Evolutionary conservation across 2,329 filamentous ascomycete genomes (phyloP).

Genomic region (Sarocladium oryzae): DNA sequence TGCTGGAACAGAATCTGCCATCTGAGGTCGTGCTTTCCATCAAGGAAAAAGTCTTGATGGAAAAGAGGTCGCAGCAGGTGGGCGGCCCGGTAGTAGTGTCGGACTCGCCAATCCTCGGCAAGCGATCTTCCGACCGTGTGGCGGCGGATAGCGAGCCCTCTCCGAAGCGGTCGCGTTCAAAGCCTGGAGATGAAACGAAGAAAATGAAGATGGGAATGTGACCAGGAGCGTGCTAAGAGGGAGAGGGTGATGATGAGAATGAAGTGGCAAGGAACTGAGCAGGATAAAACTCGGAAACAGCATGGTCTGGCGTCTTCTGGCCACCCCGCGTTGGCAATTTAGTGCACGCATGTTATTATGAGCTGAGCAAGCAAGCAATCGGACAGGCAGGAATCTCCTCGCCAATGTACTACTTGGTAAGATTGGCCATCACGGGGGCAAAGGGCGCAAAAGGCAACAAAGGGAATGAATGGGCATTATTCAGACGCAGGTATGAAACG

Average conservation of each 20-base stretch:
- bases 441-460: neutral
- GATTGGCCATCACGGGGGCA: neutral
- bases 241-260: neutral
- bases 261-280: no score
- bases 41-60: neutral
- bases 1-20: neutral
- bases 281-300: no score
- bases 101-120: neutral
- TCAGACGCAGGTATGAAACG: neutral
- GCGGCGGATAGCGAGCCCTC: neutral
- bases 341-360: neutral
- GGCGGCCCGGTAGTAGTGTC: neutral
- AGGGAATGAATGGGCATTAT: neutral
- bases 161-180: neutral
- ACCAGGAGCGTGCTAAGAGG: neutral
- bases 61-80: neutral
- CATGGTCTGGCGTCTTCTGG: no score
- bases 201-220: neutral
- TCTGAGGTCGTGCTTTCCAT: neutral
- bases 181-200: neutral
- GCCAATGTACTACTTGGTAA: no score
- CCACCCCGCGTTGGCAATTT: no score
- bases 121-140: neutral
- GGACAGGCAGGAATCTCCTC: no score
- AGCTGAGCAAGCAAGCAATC: no score